Percentiles rank a stretch among this genome's conserved stretches.
Evolutionary conservation across 2,329 filamentous ascomycete species (phyloP).

Genomic region (Aspergillus unguis): DNA sequence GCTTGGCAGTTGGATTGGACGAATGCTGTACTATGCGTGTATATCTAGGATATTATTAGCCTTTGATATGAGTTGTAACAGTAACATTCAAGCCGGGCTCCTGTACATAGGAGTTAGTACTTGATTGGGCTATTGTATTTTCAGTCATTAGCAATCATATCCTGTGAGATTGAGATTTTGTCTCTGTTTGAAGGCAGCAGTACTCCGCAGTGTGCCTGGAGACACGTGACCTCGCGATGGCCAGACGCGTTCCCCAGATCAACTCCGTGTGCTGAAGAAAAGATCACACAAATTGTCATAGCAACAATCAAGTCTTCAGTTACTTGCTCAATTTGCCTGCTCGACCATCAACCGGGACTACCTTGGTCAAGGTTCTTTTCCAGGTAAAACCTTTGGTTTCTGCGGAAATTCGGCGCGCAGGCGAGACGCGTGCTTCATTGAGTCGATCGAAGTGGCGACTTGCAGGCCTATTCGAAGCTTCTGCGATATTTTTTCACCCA

Average conservation of each 20-base stretch:
- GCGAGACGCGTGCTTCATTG: slow-evolving; percentile 15
- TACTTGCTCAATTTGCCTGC: background rate
- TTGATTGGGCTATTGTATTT: background rate
- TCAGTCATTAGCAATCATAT: background rate
- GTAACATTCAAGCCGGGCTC: slow-evolving; percentile 1
- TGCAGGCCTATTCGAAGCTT: background rate
- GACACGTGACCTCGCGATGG: slow-evolving; percentile 39
- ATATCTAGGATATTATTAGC: slow-evolving; percentile 13
- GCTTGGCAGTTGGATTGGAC: background rate
- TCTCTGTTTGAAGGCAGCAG: slow-evolving; percentile 10
- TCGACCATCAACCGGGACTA: background rate
- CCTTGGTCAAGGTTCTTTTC: background rate
- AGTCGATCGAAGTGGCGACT: background rate
- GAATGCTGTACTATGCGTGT: slow-evolving; percentile 4
- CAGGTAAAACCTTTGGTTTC: background rate
- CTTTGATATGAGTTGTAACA: slow-evolving; percentile 6
- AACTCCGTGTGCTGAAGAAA: slow-evolving; percentile 1
- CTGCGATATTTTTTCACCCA: background rate
- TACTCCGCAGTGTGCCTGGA: slow-evolving; percentile 1
- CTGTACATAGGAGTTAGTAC: background rate
- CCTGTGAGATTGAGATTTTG: background rate
- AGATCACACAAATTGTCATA: slow-evolving; percentile 22
- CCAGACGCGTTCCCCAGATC: slow-evolving; percentile 29
- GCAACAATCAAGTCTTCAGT: slow-evolving; percentile 11
- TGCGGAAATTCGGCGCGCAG: slow-evolving; percentile 1